Evolutionary conservation across 2,329 filamentous ascomycete species (phyloP), one percentile per base, ranked within the genome.

Genomic region (Penicillium capsulatum): DNA sequence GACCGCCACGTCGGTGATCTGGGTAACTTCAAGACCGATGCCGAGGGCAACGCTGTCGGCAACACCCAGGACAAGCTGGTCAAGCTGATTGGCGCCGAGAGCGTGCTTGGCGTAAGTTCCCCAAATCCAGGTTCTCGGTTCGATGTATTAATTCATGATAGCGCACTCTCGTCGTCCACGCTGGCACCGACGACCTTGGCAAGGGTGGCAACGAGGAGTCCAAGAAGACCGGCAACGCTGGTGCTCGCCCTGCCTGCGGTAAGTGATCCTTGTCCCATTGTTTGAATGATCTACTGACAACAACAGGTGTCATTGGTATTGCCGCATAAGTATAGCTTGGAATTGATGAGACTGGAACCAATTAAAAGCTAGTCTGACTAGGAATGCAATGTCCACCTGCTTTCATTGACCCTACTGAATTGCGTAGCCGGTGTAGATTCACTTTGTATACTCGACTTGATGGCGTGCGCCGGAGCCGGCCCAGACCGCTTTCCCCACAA

Each of bases 181-280:
- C 76, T 58, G 92, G 92, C 67, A 97, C 91, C 55, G 92, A 98
- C 66, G 92, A 98, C 66, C 87, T 98, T 53, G 92, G 92, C 71
- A 86, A 86, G 78, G 89, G 89, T 62, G 86, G 74, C 58, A 83
- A 86, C 74, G 87, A 91, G 73, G 89, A 97, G 77, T 95, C 88
- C 63, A 88, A 94, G 77, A 96, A 94, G 84, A 98, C 92, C 53
- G 92, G 92, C 57, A 98, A 97, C 69, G 92, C 92, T 65, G 92
- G 92, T 61, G 69, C 75, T 58, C 87, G 92, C 65, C 92, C 92
- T 66, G 92, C 92, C 67, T 98, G 92, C 74, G 92, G 92, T 86
- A 79, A 66, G 79, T 70, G 11, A 22, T 32, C 1, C 29, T 19
- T 32, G 9, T 31, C 3, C 9, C n/a, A 9, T n/a, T 6, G 17